Evolutionary conservation across 495 filamentous ascomycete genomes (phyloP), one percentile per base, ranked within the genome.

Genomic region (Oidiodendron maius): DNA sequence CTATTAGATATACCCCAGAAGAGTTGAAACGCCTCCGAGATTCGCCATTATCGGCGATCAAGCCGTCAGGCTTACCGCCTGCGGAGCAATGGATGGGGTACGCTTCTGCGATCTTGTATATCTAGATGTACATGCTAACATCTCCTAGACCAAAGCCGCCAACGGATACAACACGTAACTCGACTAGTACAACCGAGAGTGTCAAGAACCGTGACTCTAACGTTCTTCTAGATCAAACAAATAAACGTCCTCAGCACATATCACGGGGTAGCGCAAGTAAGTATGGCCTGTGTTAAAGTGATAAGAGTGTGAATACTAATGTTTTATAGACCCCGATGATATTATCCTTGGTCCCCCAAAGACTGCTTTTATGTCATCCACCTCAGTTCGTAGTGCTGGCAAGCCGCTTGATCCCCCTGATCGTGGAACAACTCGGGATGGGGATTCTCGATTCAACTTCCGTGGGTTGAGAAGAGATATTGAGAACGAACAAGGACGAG

Each of bases 1-100:
- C 67, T 48, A 57, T 62, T 52, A 79, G 80, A 70, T 98, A 98
- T 68, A 76, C 82, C 47, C 74, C 78, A 62, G 84, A 91, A 41
- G 81, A 91, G 72, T 78, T 98, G 51, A 70, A 87, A 53, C 68
- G 66, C 61, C 75, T 99, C 53, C 81, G 83, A 63, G 66, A 83
- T 37, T 99, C 93, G 45, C 91, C 90, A 40, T 76, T 96, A 40
- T 15, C 20, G 56, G 89, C 89, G 57, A 67, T 76, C 48, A 95
- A 91, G 60, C 93, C 93, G 26, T 65, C 80, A 40, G 74, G 73
- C 42, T 76, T 99, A 35, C 93, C 93, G 21, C 84, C 90, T 20
- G 80, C 86, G 48, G 90, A 95, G 71, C 90, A 97, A 75, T 99
- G 93, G 93, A 96, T 97, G 89, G 91, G 91, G 89, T 95, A 77